Base-by-base conservation (phyloP, 768 basidiomycete species). In the Mycena sanguinolenta region DNA sequence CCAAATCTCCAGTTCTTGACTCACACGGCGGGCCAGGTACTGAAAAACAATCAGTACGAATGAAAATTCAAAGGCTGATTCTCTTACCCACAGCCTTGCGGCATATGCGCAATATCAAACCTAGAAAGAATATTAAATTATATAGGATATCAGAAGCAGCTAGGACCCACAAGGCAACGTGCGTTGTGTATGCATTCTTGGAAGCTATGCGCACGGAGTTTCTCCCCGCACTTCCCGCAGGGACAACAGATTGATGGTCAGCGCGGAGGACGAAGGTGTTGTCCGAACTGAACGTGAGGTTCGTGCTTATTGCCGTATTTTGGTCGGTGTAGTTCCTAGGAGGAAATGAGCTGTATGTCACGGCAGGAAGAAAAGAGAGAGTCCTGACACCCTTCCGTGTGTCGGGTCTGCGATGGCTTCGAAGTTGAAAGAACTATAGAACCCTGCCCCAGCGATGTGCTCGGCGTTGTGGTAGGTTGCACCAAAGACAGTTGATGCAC, bases 381-480 rank as follows among this genome's bases (percentile, higher is more conserved):
- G 16, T 2, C 25, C 65, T 50, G 1, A 91, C 90, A 91, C 90
- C 68, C 89, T 79, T 16, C 90, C 90, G 55, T 85, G 77, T 1
- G 90, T 91, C 1, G 90, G 90, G 74, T 91, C 90, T 0, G 83
- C 52, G 36, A 86, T 84, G 12, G 80, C 79, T 72, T 87, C 80
- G 78, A 85, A 87, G 27, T 75, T 67, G 75, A 91, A 91, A 21
- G 81, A 77, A 46, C 81, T 76, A 69, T 87, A 84, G 73, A 91
- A 90, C 14, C 78, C 80, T 54, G 69, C 70, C 6, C 87, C 84
- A 30, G 82, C 71, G 72, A 86, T 82, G 54, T 82, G 86, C 62
- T 83, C 85, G 23, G 81, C 73, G 60, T 80, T 69, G 14, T 70
- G 67, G 73, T 91, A 91, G 0, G 79, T 79, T 12, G 82, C 83